Evolutionary conservation across 306 rosid genomes (phyloP), one percentile per base, ranked within the genome.

Genomic region (Canavalia gladiata): DNA sequence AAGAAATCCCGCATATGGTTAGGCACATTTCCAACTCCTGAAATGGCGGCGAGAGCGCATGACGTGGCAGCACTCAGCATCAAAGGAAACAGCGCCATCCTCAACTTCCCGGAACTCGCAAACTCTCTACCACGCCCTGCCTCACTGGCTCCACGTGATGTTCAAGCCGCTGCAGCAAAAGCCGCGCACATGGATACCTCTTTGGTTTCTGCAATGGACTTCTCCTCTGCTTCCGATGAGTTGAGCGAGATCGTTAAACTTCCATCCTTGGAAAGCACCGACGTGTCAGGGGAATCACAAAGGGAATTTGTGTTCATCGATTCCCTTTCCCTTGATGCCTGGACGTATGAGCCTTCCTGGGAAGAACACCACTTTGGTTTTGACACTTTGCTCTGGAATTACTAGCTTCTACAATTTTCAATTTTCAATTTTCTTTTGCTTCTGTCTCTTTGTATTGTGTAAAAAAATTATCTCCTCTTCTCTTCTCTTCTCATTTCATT

Each of bases 1-100:
- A 96, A 96, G 89, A 96, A 96, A 77, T 96, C 99, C 0, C 92
- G 99, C 75, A 96, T 96, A 90, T 96, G 99, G 99, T 87, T 96
- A 0, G 99, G 99, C 1, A 96, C 99, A 62, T 96, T 92, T 59
- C 89, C 94, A 0, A 90, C 90, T 0, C 95, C 98, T 0, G 98
- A 96, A 82, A 96, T 96, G 99, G 99, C 99, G 0, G 99, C 99
- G 0, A 64, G 99, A 9, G 99, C 99, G 0, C 99, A 96, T 65
- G 99, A 96, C 78, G 99, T 96, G 2, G 99, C 99, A 0, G 98
- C 99, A 1, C 30, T 96, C 0, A 93, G 92, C 86, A 96, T 96
- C 79, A 96, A 96, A 68, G 99, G 99, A 1, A 73, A 55, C 74
- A 66, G 92, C 0, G 98, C 99, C 35, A 92, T 90, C 68, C 99